These are phyloP conservation scores for Pythium brachiatum DNA, from an alignment of 352 stramenopile species.

Conservation along the genomic window DNA sequence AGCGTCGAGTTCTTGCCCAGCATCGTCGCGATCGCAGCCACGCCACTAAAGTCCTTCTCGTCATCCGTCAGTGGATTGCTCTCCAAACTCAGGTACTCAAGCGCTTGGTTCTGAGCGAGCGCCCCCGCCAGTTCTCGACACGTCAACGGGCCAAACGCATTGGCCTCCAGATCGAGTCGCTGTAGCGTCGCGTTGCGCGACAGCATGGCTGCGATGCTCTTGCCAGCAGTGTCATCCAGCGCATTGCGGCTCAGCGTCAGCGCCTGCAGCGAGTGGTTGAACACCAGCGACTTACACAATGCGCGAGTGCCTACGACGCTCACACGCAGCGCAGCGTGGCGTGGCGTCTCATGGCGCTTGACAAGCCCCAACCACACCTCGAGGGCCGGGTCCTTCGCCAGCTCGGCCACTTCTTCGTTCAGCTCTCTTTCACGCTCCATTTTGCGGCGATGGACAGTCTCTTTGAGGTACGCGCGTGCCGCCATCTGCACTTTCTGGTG, in stretches of 20 bases:
- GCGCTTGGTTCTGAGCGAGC: conserved; percentile 46
- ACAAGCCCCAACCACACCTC: conserved; percentile 71
- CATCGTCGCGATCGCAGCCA: conserved; percentile 53
- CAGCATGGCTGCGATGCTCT: conserved; percentile 56
- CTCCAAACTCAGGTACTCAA: conserved; percentile 65
- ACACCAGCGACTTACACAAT: conserved; percentile 65
- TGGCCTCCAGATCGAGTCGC: conserved; percentile 68
- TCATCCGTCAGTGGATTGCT: conserved; percentile 79
- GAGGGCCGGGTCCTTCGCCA: conserved; percentile 61
- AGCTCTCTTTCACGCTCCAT: conserved; percentile 67
- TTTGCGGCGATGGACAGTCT: conserved; percentile 71
- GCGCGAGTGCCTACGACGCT: conserved; percentile 50
- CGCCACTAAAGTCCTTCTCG: conserved; percentile 70
- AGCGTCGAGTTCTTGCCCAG: conserved; percentile 58
- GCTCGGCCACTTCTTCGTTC: conserved; percentile 69
- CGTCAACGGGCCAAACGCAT: conserved; percentile 49
- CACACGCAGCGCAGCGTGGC: conserved; percentile 54
- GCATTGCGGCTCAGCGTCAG: conserved; percentile 66
- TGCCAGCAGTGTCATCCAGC: conserved; percentile 63
- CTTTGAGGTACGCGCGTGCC: conserved; percentile 70
- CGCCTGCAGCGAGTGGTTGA: conserved; percentile 63
- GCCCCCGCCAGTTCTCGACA: conserved; percentile 56
- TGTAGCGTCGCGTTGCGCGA: conserved; percentile 59
- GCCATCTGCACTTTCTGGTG: conserved; percentile 67
- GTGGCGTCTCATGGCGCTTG: conserved; percentile 48